Evolutionary conservation across 2,329 filamentous ascomycete species (phyloP), one percentile per base, ranked within the genome.

Genomic region (Verticillium tricorpus): DNA sequence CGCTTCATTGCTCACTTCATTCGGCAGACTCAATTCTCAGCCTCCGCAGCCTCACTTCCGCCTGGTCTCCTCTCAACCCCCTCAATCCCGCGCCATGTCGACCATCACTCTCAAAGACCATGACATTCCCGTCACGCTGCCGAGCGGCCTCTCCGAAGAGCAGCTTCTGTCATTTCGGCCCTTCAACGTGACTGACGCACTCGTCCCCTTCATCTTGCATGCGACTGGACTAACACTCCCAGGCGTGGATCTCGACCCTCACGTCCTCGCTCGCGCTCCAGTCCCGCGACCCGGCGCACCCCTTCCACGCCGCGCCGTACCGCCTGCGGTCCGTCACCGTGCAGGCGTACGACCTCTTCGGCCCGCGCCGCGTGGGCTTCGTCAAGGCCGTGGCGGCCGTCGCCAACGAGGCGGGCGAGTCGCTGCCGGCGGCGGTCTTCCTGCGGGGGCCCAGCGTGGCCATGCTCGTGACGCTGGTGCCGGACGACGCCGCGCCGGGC

Each of bases 391-490:
- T 72, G 2, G 80, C 84, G 7, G 67, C 72, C 2, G 75, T 88
- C 1, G 71, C 73, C 62, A 87, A 85, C 66, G 61, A 65, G 1
- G 73, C 73, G 0, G 80, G 79, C 60, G 81, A 85, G 65, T 70
- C 67, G 1, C 76, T 89, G 0, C 84, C 85, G 0, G 84, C 82
- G 5, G 75, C 76, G 2, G 76, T 85, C 0, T 83, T 89, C 63
- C 76, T 89, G 2, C 80, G 86, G 40, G 86, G 86, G 0, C 80
- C 84, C n/a, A 83, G 80, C 68, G 85, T 88, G 54, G 85, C 79
- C 28, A 84, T 88, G 80, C 78, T 88, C 9, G 78, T 86, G 32
- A 78, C 85, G 68, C 77, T 85, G 8, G 67, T 83, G 8, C 84
- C 84, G 0, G 80, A 85, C 57, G 83, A 86, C 67, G 72, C 67